Evolutionary conservation across 257 asterid genomes (phyloP).

Genomic region (Solanum sparsipilum): DNA sequence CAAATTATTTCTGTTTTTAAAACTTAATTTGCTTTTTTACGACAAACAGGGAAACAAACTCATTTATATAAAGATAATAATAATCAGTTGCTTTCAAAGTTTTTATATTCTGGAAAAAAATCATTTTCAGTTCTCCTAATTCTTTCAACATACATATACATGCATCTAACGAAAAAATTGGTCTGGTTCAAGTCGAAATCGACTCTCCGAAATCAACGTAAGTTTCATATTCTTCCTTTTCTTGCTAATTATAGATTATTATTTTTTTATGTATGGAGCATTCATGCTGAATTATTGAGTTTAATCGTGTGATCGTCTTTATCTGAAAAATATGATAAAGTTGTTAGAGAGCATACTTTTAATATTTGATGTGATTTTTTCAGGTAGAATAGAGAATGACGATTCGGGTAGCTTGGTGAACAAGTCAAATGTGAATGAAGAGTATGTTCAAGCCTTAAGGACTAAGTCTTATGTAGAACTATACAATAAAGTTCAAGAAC

Average conservation of each 20-base stretch:
- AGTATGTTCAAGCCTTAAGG: conserved; percentile 54
- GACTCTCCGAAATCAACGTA: conserved; percentile 22
- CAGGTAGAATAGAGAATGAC: conserved; percentile 24
- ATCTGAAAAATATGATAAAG: not conserved
- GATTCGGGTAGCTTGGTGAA: conserved; percentile 13
- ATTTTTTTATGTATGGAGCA: not conserved
- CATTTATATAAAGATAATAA: not conserved
- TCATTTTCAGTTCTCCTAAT: not conserved
- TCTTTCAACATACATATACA: conserved; percentile 1
- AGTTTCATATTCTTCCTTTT: not conserved
- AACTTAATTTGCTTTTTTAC: not conserved
- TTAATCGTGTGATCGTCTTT: not conserved
- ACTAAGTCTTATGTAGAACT: conserved; percentile 65
- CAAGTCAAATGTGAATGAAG: conserved; percentile 36
- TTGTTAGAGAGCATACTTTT: not conserved
- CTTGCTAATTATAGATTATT: not conserved
- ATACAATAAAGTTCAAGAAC: conserved; percentile 28
- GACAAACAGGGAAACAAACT: not conserved
- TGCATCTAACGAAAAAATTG: conserved; percentile 10
- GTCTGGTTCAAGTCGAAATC: conserved; percentile 15
- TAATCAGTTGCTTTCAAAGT: not conserved
- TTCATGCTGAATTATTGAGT: not conserved
- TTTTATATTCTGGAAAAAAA: not conserved
- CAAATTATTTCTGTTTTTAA: not conserved
- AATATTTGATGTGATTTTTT: not conserved